Evolutionary conservation across 2,329 filamentous ascomycete species (phyloP), one percentile per base, ranked within the genome.

Genomic region (Hypoxylon sp.): DNA sequence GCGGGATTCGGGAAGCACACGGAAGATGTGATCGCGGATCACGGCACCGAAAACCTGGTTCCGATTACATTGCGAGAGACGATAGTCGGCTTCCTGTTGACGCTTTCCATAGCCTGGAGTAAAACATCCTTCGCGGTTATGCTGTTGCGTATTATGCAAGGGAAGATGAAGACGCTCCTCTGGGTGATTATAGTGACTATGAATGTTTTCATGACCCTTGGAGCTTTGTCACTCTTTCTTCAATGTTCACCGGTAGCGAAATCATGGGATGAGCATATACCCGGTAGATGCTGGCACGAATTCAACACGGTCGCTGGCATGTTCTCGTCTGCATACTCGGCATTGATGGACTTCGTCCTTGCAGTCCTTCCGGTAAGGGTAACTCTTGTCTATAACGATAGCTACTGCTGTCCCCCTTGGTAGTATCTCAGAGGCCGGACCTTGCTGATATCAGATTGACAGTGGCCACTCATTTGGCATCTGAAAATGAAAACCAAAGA

Each of bases 121-220:
- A 49, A 49, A 20, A 49, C 45, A 4, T 49, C 45, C 9, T 49
- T 49, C 16, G 45, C 36, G n/a, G 36, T 49, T 20, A 49, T 29
- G 21, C 23, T 49, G 16, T 21, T 49, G 21, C 45, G 36, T 7
- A 41, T 49, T 9, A 41, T 25, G 16, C 15, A 21, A 8, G 35
- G 45, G 7, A 41, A 19, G 23, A 41, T 35, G 16, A 42, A 23
- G 16, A 12, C 13, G 13, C 9, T 42, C 12, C 15, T 49, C 6
- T 49, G 45, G 45, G 13, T 15, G 7, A 49, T 49, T 8, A 49
- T 49, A 21, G 23, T 49, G 12, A 35, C 36, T 12, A 49, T 35
- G 47, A 51, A 37, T 13, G 11, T 51, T 16, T 16, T 30, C 7
- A 43, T 50, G 23, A 50, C 32, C 5, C 15, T 44, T 11, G 32